A percentile compares a stretch with the other conserved stretches of the same genome.
Conservation (phyloP, 495 filamentous ascomycete species). For the Endocarpon pusillum region DNA sequence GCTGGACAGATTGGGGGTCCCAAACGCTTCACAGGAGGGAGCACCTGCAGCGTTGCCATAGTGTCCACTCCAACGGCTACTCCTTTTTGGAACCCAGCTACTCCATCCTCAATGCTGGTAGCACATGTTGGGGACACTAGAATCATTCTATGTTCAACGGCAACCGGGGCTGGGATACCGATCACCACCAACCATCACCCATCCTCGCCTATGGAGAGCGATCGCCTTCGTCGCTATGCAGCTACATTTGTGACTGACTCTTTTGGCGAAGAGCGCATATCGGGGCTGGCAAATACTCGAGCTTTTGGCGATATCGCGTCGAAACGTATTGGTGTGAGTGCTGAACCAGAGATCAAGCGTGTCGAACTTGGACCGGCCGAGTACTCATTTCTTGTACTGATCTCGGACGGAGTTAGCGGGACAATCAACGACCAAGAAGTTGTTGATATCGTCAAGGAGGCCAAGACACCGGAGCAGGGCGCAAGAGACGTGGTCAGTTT, state of each 20-base stretch:
- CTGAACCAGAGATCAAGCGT: slow-evolving; percentile 71
- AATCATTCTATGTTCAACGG: slow-evolving; percentile 68
- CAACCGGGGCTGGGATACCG: slow-evolving; percentile 57
- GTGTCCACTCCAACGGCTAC: slow-evolving; percentile 81
- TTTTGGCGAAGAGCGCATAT: slow-evolving; percentile 92
- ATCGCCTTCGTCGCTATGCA: slow-evolving; percentile 69
- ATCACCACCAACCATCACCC: slow-evolving; percentile 84
- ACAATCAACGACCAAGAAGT: slow-evolving; percentile 80
- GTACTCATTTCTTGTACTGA: slow-evolving; percentile 72
- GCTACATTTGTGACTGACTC: slow-evolving; percentile 82
- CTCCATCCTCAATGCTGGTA: slow-evolving; percentile 65
- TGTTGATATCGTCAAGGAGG: slow-evolving; percentile 88
- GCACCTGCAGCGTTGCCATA: slow-evolving; percentile 72
- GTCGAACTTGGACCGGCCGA: slow-evolving; percentile 63
- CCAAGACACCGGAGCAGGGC: slow-evolving; percentile 73
- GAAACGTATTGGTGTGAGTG: slow-evolving; percentile 84
- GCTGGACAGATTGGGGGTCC: slow-evolving; percentile 45
- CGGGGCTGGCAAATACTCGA: slow-evolving; percentile 82
- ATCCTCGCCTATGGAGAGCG: slow-evolving; percentile 64
- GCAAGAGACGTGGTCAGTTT: slow-evolving; percentile 63
- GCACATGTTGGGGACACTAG: slow-evolving; percentile 90
- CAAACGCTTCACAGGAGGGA: slow-evolving; percentile 77
- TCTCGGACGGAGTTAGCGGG: slow-evolving; percentile 76
- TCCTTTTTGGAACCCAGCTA: slow-evolving; percentile 86
- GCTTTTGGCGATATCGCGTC: slow-evolving; percentile 81